Base-by-base conservation (phyloP, 164 flowering plant species). In the Stephania yunnanensis region DNA sequence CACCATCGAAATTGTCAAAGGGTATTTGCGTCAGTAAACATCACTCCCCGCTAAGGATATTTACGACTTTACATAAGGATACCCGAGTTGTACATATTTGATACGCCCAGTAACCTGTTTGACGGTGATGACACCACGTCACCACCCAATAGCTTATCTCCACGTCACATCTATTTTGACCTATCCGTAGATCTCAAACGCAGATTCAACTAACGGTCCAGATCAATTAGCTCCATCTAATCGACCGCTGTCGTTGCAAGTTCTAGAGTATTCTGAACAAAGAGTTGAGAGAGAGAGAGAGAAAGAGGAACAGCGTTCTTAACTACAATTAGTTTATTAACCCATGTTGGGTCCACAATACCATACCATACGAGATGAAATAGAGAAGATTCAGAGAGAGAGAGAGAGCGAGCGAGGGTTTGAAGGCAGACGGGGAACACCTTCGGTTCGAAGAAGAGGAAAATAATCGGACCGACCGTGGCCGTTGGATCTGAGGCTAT, bases 221-320 rank as follows among this genome's bases (percentile, higher is more conserved):
- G 44, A 61, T 68, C 3, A 8, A 63, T 17, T 22, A 10, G 6
- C 2, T 3, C 42, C 17, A 58, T 20, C 50, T 1, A 10, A 64
- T 61, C 71, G 0, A 71, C 74, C 77, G 77, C 71, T 36, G 3
- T 7, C 9, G 10, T 68, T 70, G 10, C 46, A 1, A n/a, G 19
- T 74, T 78, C 81, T 71, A 74, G 81, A 78, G 75, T 19, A 68
- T 78, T 78, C 81, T 8, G 63, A 71, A 11, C 11, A 30, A 69
- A 68, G 68, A 50, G 15, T 9, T 9, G 55, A 9, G 22, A 13
- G 68, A 52, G 36, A 4, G 42, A 1, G 42, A 36, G 42, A 36
- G 42, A 36, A 4, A 36, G 42, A 15, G 20, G 45, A 19, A 13
- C 64, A 58, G 64, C 0, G 64, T 58, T 58, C 4, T 58, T 63